These are phyloP conservation scores for Chrysoporthe austroafricana DNA, from an alignment of 2,329 filamentous ascomycete genomes.

Conservation along the genomic window DNA sequence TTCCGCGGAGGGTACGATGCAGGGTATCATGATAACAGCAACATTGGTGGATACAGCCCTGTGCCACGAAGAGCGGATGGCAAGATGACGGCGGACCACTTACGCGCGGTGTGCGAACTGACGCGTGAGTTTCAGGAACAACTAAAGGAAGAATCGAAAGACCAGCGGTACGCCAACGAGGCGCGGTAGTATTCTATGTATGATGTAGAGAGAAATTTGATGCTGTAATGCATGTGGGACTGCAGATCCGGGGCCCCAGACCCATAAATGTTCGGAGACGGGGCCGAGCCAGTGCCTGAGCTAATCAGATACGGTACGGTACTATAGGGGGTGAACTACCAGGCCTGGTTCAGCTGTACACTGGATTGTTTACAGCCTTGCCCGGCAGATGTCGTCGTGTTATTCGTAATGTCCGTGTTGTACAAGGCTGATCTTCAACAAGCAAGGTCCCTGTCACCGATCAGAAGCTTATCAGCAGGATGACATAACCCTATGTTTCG, in stretches of 20 bases:
- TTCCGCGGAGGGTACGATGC: not conserved
- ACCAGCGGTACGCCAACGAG: conserved; percentile 17
- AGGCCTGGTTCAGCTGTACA: not conserved
- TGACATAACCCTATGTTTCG: not conserved
- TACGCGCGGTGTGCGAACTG: conserved; percentile 17
- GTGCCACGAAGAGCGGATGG: conserved; percentile 13
- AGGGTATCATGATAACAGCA: not conserved
- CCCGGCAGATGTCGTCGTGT: not conserved
- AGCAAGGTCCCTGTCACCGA: not conserved
- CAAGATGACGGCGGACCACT: conserved; percentile 15
- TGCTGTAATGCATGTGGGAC: not conserved
- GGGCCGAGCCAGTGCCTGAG: not conserved
- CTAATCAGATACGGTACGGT: no score
- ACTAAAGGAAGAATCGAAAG: conserved; percentile 23
- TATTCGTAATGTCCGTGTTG: not conserved
- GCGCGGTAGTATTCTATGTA: not conserved
- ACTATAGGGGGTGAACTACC: no score
- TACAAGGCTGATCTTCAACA: not conserved
- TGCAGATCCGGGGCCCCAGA: not conserved
- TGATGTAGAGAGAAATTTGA: not conserved
- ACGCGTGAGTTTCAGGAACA: conserved; percentile 23
- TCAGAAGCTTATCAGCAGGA: not conserved
- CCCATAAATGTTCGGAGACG: not conserved
- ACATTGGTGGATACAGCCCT: conserved; percentile 6
- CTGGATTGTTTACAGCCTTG: not conserved